Evolutionary conservation across 1,139 yeast species (phyloP).

Genomic region (Candida albicans): DNA sequence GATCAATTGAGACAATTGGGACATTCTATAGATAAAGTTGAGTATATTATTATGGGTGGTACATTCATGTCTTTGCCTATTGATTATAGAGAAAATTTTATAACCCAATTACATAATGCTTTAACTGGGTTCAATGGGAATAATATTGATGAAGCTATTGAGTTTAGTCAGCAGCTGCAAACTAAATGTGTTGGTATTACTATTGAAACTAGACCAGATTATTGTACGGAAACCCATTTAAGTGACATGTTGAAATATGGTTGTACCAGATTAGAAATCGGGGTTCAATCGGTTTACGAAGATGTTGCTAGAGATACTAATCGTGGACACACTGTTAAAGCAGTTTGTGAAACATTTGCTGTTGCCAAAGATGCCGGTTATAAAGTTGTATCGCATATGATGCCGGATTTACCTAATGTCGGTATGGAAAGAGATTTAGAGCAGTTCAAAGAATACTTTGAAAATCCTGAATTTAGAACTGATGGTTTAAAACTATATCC

Average conservation of each 20-base stretch:
- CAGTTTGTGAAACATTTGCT: conserved; percentile 95
- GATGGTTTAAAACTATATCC: conserved; percentile 96
- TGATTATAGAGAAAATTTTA: conserved; percentile 85
- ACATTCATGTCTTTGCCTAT: conserved; percentile 94
- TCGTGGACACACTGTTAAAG: conserved; percentile 95
- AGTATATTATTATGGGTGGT: conserved; percentile 98
- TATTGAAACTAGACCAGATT: conserved; percentile 97
- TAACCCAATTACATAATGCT: conserved; percentile 90
- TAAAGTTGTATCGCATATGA: conserved; percentile 97
- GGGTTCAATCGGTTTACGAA: conserved; percentile 96
- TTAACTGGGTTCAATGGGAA: conserved; percentile 89
- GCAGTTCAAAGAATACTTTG: conserved; percentile 94
- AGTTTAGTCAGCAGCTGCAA: conserved; percentile 87
- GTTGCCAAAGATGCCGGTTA: conserved; percentile 97
- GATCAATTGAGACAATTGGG: conserved; percentile 95
- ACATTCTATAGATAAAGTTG: conserved; percentile 95
- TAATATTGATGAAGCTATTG: conserved; percentile 86
- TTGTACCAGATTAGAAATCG: conserved; percentile 94
- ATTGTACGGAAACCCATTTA: conserved; percentile 93
- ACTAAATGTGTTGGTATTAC: conserved; percentile 99
- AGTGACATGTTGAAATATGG: conserved; percentile 96
- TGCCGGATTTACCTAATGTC: conserved; percentile 98
- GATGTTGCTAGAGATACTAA: conserved; percentile 98
- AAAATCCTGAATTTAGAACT: conserved; percentile 94
- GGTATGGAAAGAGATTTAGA: conserved; percentile 98